phyloP scores from a whole-genome alignment of 73 alveolate genomes.

The Breviolum minutum region DNA sequence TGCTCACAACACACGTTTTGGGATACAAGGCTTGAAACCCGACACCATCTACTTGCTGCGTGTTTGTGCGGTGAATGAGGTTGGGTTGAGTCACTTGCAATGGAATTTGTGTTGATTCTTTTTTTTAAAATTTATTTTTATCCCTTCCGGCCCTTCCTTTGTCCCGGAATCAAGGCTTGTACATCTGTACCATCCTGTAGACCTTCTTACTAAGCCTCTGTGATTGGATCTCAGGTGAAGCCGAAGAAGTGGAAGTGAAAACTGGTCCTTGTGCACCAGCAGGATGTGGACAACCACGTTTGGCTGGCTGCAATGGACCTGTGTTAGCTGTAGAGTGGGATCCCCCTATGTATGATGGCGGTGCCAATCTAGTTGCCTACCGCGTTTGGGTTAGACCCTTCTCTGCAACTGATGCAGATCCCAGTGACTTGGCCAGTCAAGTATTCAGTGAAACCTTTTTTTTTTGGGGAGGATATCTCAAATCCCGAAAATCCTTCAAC shows the following conservation, averaged over 20 bases:
- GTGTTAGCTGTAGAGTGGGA: constrained; percentile 89
- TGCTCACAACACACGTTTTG: constrained; percentile 18
- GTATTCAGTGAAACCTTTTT: too few relatives aligned
- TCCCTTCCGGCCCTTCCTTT: too few relatives aligned
- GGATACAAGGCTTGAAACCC: constrained; percentile 20
- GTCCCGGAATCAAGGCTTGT: too few relatives aligned
- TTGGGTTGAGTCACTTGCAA: constrained; percentile 27
- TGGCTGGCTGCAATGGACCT: constrained; percentile 71
- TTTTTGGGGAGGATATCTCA: too few relatives aligned
- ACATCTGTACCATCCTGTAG: too few relatives aligned
- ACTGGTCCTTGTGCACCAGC: constrained; percentile 90
- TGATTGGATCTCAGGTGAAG: background rate
- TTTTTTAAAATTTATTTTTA: background rate
- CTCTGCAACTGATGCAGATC: constrained; percentile 43
- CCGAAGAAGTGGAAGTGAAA: constrained; percentile 71
- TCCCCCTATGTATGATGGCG: constrained; percentile 85
- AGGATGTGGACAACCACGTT: constrained; percentile 72
- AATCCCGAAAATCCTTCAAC: too few relatives aligned
- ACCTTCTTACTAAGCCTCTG: too few relatives aligned
- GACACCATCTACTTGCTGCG: constrained; percentile 76
- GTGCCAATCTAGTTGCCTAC: constrained; percentile 86
- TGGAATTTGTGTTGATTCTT: background rate
- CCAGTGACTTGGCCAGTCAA: background rate
- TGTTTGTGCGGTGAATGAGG: constrained; percentile 89
- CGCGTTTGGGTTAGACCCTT: constrained; percentile 93